These are phyloP conservation scores for Orobanche coerulescens DNA, from an alignment of 257 asterid species.

Conservation along the genomic window DNA sequence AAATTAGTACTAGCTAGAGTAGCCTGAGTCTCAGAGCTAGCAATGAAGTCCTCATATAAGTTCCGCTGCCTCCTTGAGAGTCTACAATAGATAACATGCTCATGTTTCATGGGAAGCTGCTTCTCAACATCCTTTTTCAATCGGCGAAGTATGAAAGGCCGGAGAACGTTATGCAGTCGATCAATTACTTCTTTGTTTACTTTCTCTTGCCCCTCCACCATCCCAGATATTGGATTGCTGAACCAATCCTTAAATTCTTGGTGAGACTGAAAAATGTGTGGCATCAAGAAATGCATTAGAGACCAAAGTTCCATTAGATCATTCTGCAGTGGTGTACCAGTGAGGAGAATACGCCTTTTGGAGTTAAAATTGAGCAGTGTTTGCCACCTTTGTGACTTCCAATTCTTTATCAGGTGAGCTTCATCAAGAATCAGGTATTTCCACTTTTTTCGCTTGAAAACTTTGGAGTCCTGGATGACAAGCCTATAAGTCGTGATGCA, in stretches of 20 bases:
- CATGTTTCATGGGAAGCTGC: conserved; percentile 93
- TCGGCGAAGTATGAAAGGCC: conserved; percentile 93
- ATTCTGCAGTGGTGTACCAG: conserved; percentile 97
- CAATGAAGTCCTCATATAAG: conserved; percentile 94
- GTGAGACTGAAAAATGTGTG: conserved; percentile 96
- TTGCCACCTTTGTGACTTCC: conserved; percentile 99
- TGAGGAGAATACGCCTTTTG: conserved; percentile 91
- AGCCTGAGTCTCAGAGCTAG: conserved; percentile 98
- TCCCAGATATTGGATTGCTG: conserved; percentile 89
- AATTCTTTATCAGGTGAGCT: conserved; percentile 94
- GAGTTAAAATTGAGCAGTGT: conserved; percentile 95
- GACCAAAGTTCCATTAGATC: conserved; percentile 99
- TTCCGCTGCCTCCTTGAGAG: conserved; percentile 97
- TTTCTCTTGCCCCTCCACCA: conserved; percentile 98
- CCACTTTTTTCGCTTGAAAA: conserved; percentile 99
- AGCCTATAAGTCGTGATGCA: conserved; percentile 97
- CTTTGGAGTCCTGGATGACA: conserved; percentile 91
- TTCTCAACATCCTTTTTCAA: conserved; percentile 97
- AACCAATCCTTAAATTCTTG: conserved; percentile 99
- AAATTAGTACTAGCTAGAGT: conserved; percentile 86
- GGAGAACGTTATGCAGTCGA: conserved; percentile 97
- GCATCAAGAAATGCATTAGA: conserved; percentile 99
- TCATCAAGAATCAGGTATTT: conserved; percentile 94
- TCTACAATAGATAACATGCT: conserved; percentile 84
- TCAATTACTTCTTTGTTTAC: conserved; percentile 96